phyloP scores from a whole-genome alignment of 2,329 filamentous ascomycete species.

The Podosphaera leucotricha region DNA sequence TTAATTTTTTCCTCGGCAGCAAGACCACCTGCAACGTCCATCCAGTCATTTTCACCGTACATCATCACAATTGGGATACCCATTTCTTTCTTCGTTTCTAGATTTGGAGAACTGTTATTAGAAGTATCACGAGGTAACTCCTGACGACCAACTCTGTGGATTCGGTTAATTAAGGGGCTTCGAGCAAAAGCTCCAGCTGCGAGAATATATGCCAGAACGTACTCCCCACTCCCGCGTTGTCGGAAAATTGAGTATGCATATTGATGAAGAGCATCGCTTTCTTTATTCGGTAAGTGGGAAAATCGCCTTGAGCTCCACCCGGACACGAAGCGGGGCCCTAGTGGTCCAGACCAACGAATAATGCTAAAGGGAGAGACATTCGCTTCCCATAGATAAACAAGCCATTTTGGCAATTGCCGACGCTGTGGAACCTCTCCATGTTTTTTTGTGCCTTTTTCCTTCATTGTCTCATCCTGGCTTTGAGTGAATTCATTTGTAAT shows the following conservation, averaged over 20 bases:
- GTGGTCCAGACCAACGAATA: conserved; percentile 64
- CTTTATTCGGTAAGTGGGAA: conserved; percentile 57
- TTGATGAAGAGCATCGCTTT: conserved; percentile 68
- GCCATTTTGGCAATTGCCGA: conserved; percentile 55
- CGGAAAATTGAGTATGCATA: conserved; percentile 91
- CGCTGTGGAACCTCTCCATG: conserved; percentile 14
- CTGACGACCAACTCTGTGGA: conserved; percentile 70
- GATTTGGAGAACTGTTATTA: too few relatives aligned
- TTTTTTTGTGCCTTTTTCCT: conserved; percentile 16
- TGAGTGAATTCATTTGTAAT: conserved; percentile 59
- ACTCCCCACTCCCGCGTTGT: conserved; percentile 79
- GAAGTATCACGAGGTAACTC: conserved; percentile 11
- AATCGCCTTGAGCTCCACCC: conserved; percentile 90
- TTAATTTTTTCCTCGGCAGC: conserved; percentile 62
- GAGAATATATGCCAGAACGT: conserved; percentile 75
- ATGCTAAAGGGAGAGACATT: conserved; percentile 91
- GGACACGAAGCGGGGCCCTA: conserved; percentile 78
- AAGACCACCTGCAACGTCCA: conserved; percentile 74
- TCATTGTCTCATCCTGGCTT: conserved; percentile 29
- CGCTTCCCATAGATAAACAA: conserved; percentile 86
- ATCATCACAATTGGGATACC: conserved; percentile 74
- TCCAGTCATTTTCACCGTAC: conserved; percentile 98
- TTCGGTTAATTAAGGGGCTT: conserved; percentile 64
- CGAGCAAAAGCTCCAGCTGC: conserved; percentile 85
- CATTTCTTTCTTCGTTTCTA: conserved; percentile 18